phyloP scores from a whole-genome alignment of 164 flowering plant genomes.

The Magnolia changhungtana region DNA sequence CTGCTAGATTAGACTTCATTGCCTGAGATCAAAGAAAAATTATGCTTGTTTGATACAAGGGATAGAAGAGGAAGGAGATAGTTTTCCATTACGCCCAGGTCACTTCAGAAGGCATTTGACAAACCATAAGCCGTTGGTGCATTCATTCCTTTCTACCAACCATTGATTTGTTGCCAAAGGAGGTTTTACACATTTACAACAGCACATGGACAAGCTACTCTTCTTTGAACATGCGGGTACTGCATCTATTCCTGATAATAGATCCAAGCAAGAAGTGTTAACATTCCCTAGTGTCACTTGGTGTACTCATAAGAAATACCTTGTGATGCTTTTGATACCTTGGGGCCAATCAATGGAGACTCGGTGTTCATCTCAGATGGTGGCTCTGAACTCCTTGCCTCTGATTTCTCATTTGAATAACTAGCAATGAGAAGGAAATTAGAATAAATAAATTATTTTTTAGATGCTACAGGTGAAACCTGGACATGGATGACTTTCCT shows the following conservation, averaged over 20 bases:
- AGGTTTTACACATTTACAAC: not conserved
- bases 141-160: not conserved
- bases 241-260: not conserved
- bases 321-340: slow-evolving; percentile 16
- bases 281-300: not conserved
- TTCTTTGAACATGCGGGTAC: slow-evolving; percentile 4
- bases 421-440: slow-evolving; percentile 16
- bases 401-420: slow-evolving; percentile 67
- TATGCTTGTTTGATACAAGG: not conserved
- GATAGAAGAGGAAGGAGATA: not conserved
- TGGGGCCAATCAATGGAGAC: slow-evolving; percentile 18
- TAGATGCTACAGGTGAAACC: too few species aligned
- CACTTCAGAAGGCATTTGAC: not conserved
- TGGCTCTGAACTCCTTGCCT: slow-evolving; percentile 45
- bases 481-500: too few species aligned
- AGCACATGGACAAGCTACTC: not conserved
- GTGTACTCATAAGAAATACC: not conserved
- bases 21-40: not conserved
- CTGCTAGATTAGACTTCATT: not conserved
- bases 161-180: not conserved
- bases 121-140: not conserved
- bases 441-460: too few species aligned
- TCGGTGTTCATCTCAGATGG: slow-evolving; percentile 25
- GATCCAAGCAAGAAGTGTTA: not conserved
- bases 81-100: not conserved